These are phyloP conservation scores for Penicillium canariense DNA, from an alignment of 495 filamentous ascomycete genomes.

Conservation along the genomic window DNA sequence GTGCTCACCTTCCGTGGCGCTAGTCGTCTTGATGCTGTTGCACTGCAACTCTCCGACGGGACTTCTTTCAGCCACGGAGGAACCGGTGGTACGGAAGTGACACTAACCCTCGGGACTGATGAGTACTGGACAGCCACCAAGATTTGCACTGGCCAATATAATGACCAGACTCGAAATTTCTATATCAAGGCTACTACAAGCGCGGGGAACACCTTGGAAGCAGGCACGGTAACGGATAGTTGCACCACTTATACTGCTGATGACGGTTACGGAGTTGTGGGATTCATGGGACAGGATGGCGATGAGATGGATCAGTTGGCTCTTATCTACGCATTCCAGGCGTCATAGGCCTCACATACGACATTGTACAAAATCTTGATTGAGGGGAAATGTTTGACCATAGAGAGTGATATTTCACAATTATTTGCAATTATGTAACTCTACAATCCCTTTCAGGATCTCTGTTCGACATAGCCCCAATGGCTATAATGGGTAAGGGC, in stretches of 20 bases:
- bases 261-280: conserved; percentile 55
- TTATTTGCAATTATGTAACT: no score
- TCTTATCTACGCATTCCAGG: conserved; percentile 44
- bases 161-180: conserved; percentile 51
- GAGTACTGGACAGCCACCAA: conserved; percentile 51
- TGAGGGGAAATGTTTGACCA: no score
- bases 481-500: no score
- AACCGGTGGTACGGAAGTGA: conserved; percentile 44
- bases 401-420: no score
- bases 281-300: conserved; percentile 55
- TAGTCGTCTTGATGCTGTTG: conserved; percentile 50
- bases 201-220: conserved; percentile 44
- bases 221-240: conserved; percentile 48
- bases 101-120: conserved; percentile 40
- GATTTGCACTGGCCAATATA: conserved; percentile 53
- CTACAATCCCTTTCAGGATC: no score
- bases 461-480: no score
- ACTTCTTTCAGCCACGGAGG: conserved; percentile 53
- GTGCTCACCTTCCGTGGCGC: conserved; percentile 49
- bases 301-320: conserved; percentile 59
- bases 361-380: background rate
- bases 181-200: conserved; percentile 56
- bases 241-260: conserved; percentile 51
- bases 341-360: background rate
- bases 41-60: conserved; percentile 45